Conservation (phyloP, 1,284 basidiomycete genomes). For the Athelia sp. region DNA sequence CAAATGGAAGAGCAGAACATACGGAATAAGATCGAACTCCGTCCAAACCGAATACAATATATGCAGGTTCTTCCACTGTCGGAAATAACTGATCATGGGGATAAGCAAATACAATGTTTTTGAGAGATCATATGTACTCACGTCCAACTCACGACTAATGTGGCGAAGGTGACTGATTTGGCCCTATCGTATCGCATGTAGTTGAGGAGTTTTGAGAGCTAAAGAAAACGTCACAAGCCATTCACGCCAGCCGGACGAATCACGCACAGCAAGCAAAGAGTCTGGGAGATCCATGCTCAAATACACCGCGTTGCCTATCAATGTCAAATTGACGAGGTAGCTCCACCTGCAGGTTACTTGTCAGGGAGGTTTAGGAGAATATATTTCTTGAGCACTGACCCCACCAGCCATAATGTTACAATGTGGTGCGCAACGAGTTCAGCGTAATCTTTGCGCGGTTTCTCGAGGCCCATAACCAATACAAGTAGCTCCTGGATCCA, state of each 20-base stretch:
- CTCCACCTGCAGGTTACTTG: slow-evolving; percentile 63
- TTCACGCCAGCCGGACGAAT: neutral
- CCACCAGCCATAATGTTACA: slow-evolving; percentile 94
- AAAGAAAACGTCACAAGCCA: slow-evolving; percentile 6
- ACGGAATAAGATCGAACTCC: slow-evolving; percentile 81
- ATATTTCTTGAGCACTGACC: slow-evolving; percentile 39
- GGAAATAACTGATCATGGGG: slow-evolving; percentile 72
- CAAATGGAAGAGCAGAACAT: slow-evolving; percentile 41
- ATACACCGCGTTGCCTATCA: slow-evolving; percentile 91
- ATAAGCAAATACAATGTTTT: slow-evolving; percentile 3
- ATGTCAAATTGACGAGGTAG: slow-evolving; percentile 77
- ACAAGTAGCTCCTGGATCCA: slow-evolving; percentile 95
- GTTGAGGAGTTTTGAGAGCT: slow-evolving; percentile 85
- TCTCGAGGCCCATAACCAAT: slow-evolving; percentile 82
- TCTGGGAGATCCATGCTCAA: slow-evolving; percentile 98
- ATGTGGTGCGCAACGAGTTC: slow-evolving; percentile 88
- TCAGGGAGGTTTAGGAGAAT: slow-evolving; percentile 5
- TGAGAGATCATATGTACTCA: slow-evolving; percentile 35
- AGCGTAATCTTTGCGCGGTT: slow-evolving; percentile 87
- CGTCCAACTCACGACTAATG: slow-evolving; percentile 81
- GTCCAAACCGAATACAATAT: slow-evolving; percentile 88
- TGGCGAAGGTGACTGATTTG: slow-evolving; percentile 62
- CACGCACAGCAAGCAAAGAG: slow-evolving; percentile 75
- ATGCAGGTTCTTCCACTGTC: slow-evolving; percentile 86
- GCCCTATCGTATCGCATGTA: slow-evolving; percentile 70